phyloP scores from a whole-genome alignment of 129 eudicot species.

The sunflower (Helianthus annuus) region DNA sequence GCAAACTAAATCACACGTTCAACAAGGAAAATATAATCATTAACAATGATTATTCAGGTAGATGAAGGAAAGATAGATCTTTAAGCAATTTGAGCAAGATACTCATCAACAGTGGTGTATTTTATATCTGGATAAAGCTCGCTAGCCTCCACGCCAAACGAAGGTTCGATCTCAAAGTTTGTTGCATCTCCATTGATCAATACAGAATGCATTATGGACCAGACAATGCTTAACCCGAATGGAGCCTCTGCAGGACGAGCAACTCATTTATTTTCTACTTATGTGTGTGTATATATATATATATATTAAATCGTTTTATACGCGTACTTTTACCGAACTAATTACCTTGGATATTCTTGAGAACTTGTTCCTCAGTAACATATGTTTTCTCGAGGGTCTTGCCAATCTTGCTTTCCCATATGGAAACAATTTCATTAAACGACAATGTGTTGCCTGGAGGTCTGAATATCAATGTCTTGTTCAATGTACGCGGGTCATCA shows the following conservation, averaged over 20 bases:
- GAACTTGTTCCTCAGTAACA: constrained; percentile 56
- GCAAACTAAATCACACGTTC: background rate
- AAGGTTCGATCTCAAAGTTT: constrained; percentile 55
- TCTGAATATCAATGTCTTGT: constrained; percentile 61
- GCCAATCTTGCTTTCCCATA: constrained; percentile 79
- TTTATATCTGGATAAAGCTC: constrained; percentile 70
- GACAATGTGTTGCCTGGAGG: constrained; percentile 53
- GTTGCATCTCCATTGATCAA: constrained; percentile 62
- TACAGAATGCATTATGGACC: constrained; percentile 53
- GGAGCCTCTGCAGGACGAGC: constrained; percentile 49
- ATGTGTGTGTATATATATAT: background rate
- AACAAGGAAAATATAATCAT: background rate
- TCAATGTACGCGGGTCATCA: constrained; percentile 77
- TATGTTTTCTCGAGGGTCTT: constrained; percentile 56
- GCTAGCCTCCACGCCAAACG: constrained; percentile 71
- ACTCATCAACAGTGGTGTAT: constrained; percentile 64
- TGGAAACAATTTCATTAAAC: constrained; percentile 55
- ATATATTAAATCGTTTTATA: background rate
- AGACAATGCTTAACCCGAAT: constrained; percentile 31
- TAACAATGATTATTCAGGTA: background rate
- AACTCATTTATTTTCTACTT: background rate
- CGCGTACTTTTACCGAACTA: background rate
- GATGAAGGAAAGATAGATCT: background rate
- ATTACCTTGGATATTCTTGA: constrained; percentile 59
- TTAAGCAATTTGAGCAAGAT: constrained; percentile 50